These are phyloP conservation scores for Phytophthora cryptogea DNA, from an alignment of 352 stramenopile species.

Conservation along the genomic window DNA sequence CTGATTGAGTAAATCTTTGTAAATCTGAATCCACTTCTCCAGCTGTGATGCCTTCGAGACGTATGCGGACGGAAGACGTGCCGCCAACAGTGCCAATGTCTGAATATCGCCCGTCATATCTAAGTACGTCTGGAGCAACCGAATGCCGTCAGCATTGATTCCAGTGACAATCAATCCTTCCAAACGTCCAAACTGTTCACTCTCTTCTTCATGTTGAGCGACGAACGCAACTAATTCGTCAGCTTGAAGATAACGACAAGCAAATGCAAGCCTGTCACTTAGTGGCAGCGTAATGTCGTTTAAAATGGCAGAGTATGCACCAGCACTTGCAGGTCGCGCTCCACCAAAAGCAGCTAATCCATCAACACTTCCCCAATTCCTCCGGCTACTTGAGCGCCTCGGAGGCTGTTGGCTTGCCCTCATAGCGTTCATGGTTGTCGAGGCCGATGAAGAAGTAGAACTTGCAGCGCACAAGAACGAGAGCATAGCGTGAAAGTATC, in stretches of 20 bases:
- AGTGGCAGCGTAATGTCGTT: slow-evolving; percentile 86
- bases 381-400: slow-evolving; percentile 40
- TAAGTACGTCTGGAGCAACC: slow-evolving; percentile 91
- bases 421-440: slow-evolving; percentile 28
- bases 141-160: slow-evolving; percentile 79
- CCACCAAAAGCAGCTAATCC: slow-evolving; percentile 44
- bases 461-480: slow-evolving; percentile 69
- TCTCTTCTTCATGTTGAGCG: slow-evolving; percentile 75
- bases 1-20: slow-evolving; percentile 92
- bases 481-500: slow-evolving; percentile 85
- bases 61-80: slow-evolving; percentile 58
- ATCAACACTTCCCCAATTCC: slow-evolving; percentile 71
- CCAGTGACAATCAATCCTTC: slow-evolving; percentile 92
- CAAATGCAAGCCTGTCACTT: slow-evolving; percentile 91
- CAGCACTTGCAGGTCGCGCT: slow-evolving; percentile 35
- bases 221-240: slow-evolving; percentile 89
- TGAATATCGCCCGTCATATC: slow-evolving; percentile 92
- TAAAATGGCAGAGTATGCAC: slow-evolving; percentile 79
- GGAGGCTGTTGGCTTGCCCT: slow-evolving; percentile 35
- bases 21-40: slow-evolving; percentile 91
- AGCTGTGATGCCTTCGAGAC: slow-evolving; percentile 65
- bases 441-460: slow-evolving; percentile 34
- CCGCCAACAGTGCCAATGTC: slow-evolving; percentile 87
- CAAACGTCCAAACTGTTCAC: slow-evolving; percentile 80
- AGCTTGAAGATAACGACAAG: slow-evolving; percentile 88